Percentiles rank a stretch among this genome's conserved stretches.
phyloP scores from a whole-genome alignment of 306 rosid species.

The Inga laurina region DNA sequence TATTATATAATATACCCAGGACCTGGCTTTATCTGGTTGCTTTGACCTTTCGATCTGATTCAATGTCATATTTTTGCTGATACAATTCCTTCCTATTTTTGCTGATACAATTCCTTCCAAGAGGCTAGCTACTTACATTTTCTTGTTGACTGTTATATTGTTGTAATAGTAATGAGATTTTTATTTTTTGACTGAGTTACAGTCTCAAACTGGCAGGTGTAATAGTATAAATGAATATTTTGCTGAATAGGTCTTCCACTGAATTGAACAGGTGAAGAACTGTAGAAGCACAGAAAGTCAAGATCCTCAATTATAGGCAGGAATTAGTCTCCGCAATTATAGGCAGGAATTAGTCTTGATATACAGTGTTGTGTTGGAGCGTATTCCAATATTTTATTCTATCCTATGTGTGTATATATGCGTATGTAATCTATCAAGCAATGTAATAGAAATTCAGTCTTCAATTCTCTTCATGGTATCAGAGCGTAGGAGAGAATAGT shows the following conservation, averaged over 20 bases:
- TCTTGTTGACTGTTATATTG: slow-evolving; percentile 5
- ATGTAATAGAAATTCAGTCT: no score
- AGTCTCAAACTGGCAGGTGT: neutral
- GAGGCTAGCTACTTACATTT: neutral
- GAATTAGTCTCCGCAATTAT: no score
- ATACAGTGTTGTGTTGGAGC: no score
- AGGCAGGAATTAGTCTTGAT: no score
- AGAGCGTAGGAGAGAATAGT: no score
- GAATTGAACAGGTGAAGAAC: slow-evolving; percentile 78
- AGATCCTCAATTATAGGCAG: no score
- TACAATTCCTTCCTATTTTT: no score
- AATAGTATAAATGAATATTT: neutral
- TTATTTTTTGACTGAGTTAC: slow-evolving; percentile 4
- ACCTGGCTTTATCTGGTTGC: slow-evolving; percentile 5
- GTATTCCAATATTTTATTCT: no score
- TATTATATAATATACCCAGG: neutral
- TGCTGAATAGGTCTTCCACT: slow-evolving; percentile 34
- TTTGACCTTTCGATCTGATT: slow-evolving; percentile 3
- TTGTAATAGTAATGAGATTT: slow-evolving; percentile 14
- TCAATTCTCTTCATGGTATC: no score
- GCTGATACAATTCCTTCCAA: slow-evolving; percentile 16
- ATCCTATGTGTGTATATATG: no score
- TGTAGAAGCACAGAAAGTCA: no score
- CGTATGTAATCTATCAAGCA: no score
- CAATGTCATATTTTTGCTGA: neutral